Evolutionary conservation across 495 filamentous ascomycete genomes (phyloP), one percentile per base, ranked within the genome.

Genomic region (Lasiosphaeria miniovina): DNA sequence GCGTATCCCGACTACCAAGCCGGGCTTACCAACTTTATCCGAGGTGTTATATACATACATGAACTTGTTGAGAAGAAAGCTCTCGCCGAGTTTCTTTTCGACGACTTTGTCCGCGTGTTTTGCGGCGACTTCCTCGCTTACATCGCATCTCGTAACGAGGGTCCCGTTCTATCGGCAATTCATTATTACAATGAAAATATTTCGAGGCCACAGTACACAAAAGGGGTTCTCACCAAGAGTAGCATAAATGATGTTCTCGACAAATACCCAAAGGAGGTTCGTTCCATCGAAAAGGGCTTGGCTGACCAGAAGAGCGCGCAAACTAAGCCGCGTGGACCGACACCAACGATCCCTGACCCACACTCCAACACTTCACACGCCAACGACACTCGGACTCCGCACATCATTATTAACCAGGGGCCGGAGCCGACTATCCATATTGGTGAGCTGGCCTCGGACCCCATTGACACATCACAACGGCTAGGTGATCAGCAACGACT

Each of bases 81-180:
- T 15, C 57, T 86, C 33, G 59, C 76, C 31, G 61, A 76, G 31
- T 83, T 75, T 43, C 60, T 88, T 0, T 90, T 84, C 70, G 88
- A 91, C 66, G 88, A 91, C 58, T 88, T 88, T 63, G 76, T 91
- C 55, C 72, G 79, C 12, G 74, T 77, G 4, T 78, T 77, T 60
- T 68, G 71, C n/a, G 59, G 66, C 2, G 74, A 75, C 1, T 83
- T 77, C 55, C 35, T 75, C 0, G 55, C 65, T 0, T 82, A 82
- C 41, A 71, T 78, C 33, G 34, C n/a, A 12, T 51, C 61, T 1
- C 68, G 68, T 6, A 24, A 51, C 7, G 24, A 59, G 0, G 31
- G 65, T 2, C 57, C 55, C 6, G 57, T 72, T 1, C 65, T 80
- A 3, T 68, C 66, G 10, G 71, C 75, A 3, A 65, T 75, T 4